Percentiles rank a stretch among this genome's conserved stretches.
Evolutionary conservation across 345 rosid genomes (phyloP).

Genomic region (Trapa bicornis): DNA sequence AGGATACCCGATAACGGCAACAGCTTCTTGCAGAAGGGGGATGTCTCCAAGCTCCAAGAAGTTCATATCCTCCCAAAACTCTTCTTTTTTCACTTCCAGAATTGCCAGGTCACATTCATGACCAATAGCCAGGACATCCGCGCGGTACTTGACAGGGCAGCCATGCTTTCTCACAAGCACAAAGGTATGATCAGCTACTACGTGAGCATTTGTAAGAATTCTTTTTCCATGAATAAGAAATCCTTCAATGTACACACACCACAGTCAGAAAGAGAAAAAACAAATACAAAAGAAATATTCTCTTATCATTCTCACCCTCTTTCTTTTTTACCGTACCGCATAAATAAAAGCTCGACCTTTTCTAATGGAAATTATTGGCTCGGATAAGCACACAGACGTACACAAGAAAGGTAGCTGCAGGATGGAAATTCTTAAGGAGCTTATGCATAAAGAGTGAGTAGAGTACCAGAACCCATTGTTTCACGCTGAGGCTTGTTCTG

Average conservation of each 20-base stretch:
- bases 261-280: neutral
- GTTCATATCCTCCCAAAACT: conserved; percentile 50
- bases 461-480: conserved; percentile 57
- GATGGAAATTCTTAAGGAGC: neutral
- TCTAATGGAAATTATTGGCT: neutral
- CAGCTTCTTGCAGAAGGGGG: conserved; percentile 63
- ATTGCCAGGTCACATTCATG: conserved; percentile 84
- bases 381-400: neutral
- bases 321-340: neutral
- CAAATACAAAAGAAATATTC: neutral
- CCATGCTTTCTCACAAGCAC: conserved; percentile 83
- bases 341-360: neutral
- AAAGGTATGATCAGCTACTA: conserved; percentile 73
- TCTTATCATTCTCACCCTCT: neutral
- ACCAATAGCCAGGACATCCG: conserved; percentile 58
- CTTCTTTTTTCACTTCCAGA: conserved; percentile 52
- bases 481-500: conserved; percentile 71
- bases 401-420: neutral
- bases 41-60: conserved; percentile 66
- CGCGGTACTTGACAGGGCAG: conserved; percentile 55
- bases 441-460: neutral
- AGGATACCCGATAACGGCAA: conserved; percentile 86
- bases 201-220: conserved; percentile 83
- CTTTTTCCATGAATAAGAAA: conserved; percentile 50
- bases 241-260: conserved; percentile 20